Evolutionary conservation across 2,329 filamentous ascomycete genomes (phyloP).

Genomic region (Colletotrichum abscissum): DNA sequence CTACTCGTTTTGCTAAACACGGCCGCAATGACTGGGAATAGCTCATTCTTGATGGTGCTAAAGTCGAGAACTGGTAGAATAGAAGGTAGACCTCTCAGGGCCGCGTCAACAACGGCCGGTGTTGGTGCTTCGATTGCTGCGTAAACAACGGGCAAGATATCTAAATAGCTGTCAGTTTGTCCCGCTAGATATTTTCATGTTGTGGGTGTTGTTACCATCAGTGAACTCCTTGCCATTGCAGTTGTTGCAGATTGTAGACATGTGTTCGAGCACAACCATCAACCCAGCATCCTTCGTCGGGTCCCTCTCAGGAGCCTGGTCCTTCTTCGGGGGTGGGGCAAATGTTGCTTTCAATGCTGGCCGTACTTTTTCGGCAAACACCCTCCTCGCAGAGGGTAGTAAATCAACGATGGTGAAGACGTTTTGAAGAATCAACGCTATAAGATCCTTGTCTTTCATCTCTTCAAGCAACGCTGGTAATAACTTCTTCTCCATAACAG

Average conservation of each 20-base stretch:
- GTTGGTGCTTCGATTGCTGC: slow-evolving; percentile 89
- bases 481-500: slow-evolving; percentile 94
- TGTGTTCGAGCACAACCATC: slow-evolving; percentile 90
- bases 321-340: slow-evolving; percentile 67
- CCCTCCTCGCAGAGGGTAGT: slow-evolving; percentile 79
- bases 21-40: slow-evolving; percentile 90
- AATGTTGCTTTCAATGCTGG: slow-evolving; percentile 88
- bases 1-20: slow-evolving; percentile 96
- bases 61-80: slow-evolving; percentile 94
- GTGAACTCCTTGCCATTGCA: slow-evolving; percentile 94
- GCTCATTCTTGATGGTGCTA: slow-evolving; percentile 94
- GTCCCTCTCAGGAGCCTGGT: slow-evolving; percentile 75
- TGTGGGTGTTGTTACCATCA: slow-evolving; percentile 68
- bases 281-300: slow-evolving; percentile 87
- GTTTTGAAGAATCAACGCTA: slow-evolving; percentile 89
- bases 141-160: slow-evolving; percentile 88
- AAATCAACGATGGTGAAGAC: slow-evolving; percentile 89
- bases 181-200: not conserved
- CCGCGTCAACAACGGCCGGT: slow-evolving; percentile 88
- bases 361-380: slow-evolving; percentile 88
- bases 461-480: slow-evolving; percentile 91
- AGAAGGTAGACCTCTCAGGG: slow-evolving; percentile 80
- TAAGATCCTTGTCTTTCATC: slow-evolving; percentile 88
- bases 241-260: slow-evolving; percentile 80
- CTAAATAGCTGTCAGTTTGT: slow-evolving; percentile 52